phyloP scores from a whole-genome alignment of 306 rosid genomes.

The Ziziphus jujuba region DNA sequence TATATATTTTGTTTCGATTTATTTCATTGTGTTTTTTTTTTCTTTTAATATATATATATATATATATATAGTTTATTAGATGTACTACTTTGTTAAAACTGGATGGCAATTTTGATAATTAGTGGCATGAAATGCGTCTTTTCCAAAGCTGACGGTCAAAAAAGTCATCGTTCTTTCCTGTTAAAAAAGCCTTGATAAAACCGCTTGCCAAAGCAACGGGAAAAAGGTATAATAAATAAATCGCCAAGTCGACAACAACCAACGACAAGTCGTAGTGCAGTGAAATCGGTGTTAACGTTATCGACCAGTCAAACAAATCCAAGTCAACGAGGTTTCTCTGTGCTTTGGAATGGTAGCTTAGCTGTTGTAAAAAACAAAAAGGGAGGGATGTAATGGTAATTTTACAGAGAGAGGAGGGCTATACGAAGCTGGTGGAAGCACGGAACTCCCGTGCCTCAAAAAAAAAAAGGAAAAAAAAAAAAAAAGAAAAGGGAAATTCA shows the following conservation, averaged over 20 bases:
- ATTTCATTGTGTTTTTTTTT: too few relatives aligned
- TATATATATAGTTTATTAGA: too few relatives aligned
- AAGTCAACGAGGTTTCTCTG: neutral
- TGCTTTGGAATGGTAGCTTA: constrained; percentile 14
- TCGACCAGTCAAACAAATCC: constrained; percentile 22
- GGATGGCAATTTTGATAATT: constrained; percentile 11
- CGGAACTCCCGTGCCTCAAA: constrained; percentile 70
- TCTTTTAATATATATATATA: too few relatives aligned
- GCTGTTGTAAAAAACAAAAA: constrained; percentile 19
- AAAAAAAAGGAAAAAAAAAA: too few relatives aligned
- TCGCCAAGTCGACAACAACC: constrained; percentile 21
- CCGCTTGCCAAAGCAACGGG: constrained; percentile 42
- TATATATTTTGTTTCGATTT: too few relatives aligned
- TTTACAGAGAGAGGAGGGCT: neutral
- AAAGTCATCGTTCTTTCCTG: constrained; percentile 44
- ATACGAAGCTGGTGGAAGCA: constrained; percentile 34
- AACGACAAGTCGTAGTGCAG: constrained; percentile 44
- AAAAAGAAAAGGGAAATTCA: too few relatives aligned
- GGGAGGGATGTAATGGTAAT: constrained; percentile 17
- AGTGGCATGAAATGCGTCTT: neutral
- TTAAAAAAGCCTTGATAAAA: constrained; percentile 39
- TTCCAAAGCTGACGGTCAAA: constrained; percentile 51
- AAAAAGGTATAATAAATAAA: constrained; percentile 19
- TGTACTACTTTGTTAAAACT: neutral
- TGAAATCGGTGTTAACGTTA: neutral